Evolutionary conservation across 306 rosid genomes (phyloP).

Genomic region (Carpinus viminea): DNA sequence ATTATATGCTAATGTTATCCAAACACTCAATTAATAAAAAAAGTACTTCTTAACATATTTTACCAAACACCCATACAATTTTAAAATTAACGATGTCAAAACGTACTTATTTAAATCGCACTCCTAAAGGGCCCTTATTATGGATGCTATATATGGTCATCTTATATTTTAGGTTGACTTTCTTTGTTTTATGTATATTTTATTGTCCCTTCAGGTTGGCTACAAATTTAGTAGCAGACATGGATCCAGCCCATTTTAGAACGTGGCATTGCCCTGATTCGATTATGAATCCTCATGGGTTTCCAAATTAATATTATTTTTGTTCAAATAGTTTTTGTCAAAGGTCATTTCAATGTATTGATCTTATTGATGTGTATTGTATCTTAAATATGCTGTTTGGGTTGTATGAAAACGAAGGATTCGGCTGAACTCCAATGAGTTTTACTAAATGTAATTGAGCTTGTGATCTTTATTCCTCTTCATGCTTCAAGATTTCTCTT

Average conservation of each 20-base stretch:
- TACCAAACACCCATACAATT: too few relatives aligned
- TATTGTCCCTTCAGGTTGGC: slow-evolving; percentile 60
- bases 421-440: not conserved
- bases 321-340: too few relatives aligned
- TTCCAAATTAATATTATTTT: slow-evolving; percentile 62
- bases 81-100: too few relatives aligned
- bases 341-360: not conserved
- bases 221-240: slow-evolving; percentile 99
- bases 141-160: slow-evolving; percentile 7
- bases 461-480: not conserved
- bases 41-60: too few relatives aligned
- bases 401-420: not conserved
- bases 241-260: slow-evolving; percentile 96
- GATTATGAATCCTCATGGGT: slow-evolving; percentile 98
- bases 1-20: too few relatives aligned
- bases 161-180: slow-evolving; percentile 20
- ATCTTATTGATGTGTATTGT: not conserved
- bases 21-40: too few relatives aligned
- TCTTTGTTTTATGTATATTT: slow-evolving; percentile 25
- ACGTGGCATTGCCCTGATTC: slow-evolving; percentile 95
- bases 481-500: too few relatives aligned
- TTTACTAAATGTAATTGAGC: not conserved
- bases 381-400: not conserved
- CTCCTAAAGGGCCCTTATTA: not conserved
- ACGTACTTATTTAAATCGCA: too few relatives aligned